These are phyloP conservation scores for Fusarium miscanthi DNA, from an alignment of 2,329 filamentous ascomycete species.

Conservation along the genomic window DNA sequence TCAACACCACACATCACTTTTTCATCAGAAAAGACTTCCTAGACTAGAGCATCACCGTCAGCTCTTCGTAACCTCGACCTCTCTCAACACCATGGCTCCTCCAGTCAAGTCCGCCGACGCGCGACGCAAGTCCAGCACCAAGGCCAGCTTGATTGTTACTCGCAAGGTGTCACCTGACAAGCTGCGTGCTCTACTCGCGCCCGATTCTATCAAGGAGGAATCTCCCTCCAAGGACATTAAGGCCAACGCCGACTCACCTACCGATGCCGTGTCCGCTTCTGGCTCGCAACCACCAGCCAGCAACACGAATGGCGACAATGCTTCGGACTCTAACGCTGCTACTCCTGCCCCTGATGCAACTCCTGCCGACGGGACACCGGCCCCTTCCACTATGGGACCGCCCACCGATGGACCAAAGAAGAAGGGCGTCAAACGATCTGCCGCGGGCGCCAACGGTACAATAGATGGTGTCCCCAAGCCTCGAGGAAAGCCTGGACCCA, in stretches of 20 bases:
- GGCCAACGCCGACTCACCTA: conserved; percentile 58
- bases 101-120: conserved; percentile 49
- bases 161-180: conserved; percentile 63
- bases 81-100: conserved; percentile 49
- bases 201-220: conserved; percentile 57
- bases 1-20: background rate
- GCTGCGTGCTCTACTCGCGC: conserved; percentile 63
- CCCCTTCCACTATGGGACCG: conserved; percentile 67
- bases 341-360: conserved; percentile 68
- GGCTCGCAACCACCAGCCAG: conserved; percentile 45
- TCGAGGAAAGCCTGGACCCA: conserved; percentile 90
- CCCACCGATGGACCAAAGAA: conserved; percentile 74
- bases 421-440: conserved; percentile 78
- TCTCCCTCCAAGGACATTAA: conserved; percentile 54
- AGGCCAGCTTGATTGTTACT: conserved; percentile 58
- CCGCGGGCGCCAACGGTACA: conserved; percentile 70
- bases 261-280: conserved; percentile 54
- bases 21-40: conserved; percentile 13
- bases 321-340: conserved; percentile 68
- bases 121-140: conserved; percentile 54
- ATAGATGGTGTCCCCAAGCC: conserved; percentile 74
- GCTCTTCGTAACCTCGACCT: conserved; percentile 17
- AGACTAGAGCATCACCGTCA: conserved; percentile 19
- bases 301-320: conserved; percentile 64
- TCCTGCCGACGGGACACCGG: conserved; percentile 61